Percentiles rank a stretch among this genome's conserved stretches.
Conservation (phyloP, 805 yeast genomes). For the Lipomyces oligophaga region DNA sequence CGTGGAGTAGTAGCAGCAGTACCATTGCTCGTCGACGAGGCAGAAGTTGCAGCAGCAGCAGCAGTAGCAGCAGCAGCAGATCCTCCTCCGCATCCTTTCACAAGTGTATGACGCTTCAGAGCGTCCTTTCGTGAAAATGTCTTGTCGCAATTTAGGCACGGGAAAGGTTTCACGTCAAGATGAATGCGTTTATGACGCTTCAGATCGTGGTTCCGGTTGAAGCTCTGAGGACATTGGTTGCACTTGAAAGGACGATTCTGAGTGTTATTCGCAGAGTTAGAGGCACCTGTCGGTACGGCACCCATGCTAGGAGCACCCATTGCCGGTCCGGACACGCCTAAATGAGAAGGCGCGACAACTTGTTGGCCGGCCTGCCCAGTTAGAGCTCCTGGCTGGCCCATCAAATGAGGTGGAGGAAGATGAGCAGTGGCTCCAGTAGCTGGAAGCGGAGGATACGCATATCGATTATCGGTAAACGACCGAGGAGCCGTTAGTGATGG, state of each 20-base stretch:
- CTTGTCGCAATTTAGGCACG: constrained; percentile 30
- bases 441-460: constrained; percentile 17
- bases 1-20: neutral
- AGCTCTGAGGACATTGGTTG: constrained; percentile 29
- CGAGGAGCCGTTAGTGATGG: constrained; percentile 21
- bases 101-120: constrained; percentile 28
- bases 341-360: too few species aligned
- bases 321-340: constrained; percentile 9
- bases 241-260: constrained; percentile 29
- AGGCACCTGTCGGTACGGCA: constrained; percentile 7
- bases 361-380: too few species aligned
- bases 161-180: constrained; percentile 29
- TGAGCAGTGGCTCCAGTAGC: too few species aligned
- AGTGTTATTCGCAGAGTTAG: too few species aligned
- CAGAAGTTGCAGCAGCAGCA: neutral
- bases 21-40: neutral
- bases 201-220: constrained; percentile 30
- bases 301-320: neutral
- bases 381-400: constrained; percentile 4
- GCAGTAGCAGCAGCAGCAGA: constrained; percentile 6
- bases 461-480: constrained; percentile 14
- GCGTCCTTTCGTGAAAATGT: constrained; percentile 31
- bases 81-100: constrained; percentile 24
- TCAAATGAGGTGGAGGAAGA: constrained; percentile 18
- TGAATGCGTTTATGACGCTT: constrained; percentile 30